Percentiles rank a stretch among this genome's conserved stretches.
These are phyloP conservation scores for Fusarium citri DNA, from an alignment of 2,329 filamentous ascomycete species.

Conservation along the genomic window DNA sequence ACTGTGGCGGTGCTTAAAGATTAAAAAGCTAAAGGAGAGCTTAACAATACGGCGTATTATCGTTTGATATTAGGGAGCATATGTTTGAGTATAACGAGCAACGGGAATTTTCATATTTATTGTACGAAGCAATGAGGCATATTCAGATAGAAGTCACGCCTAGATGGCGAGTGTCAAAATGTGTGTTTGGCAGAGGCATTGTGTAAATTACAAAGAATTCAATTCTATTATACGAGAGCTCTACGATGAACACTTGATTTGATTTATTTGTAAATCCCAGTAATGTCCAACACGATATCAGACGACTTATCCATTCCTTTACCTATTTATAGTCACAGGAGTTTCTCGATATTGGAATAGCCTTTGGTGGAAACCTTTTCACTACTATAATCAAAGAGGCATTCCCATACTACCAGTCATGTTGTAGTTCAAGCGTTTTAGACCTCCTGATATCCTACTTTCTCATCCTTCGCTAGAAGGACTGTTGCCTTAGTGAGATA, in stretches of 20 bases:
- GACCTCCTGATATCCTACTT: not conserved
- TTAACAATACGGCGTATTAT: constrained; percentile 18
- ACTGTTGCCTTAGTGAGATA: not conserved
- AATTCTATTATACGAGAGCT: not conserved
- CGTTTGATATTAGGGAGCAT: constrained; percentile 13
- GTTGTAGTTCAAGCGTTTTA: not conserved
- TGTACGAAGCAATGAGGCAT: constrained; percentile 20
- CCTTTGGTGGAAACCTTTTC: not conserved
- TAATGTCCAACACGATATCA: not conserved
- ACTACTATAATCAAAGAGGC: not conserved
- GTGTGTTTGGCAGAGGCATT: not conserved
- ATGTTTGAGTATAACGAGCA: constrained; percentile 23
- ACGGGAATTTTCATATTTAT: constrained; percentile 3
- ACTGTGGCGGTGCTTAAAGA: constrained; percentile 7
- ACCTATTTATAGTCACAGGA: not conserved
- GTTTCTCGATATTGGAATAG: not conserved
- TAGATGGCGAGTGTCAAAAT: constrained; percentile 3
- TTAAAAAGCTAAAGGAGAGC: constrained; percentile 17
- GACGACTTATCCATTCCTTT: no score
- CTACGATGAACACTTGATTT: not conserved
- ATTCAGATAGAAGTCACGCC: constrained; percentile 11
- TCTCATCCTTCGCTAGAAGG: not conserved
- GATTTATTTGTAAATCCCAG: not conserved
- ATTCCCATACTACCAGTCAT: not conserved
- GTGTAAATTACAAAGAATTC: constrained; percentile 4